Evolutionary conservation across 2,329 filamentous ascomycete species (phyloP).

Genomic region (Fusarium algeriense): DNA sequence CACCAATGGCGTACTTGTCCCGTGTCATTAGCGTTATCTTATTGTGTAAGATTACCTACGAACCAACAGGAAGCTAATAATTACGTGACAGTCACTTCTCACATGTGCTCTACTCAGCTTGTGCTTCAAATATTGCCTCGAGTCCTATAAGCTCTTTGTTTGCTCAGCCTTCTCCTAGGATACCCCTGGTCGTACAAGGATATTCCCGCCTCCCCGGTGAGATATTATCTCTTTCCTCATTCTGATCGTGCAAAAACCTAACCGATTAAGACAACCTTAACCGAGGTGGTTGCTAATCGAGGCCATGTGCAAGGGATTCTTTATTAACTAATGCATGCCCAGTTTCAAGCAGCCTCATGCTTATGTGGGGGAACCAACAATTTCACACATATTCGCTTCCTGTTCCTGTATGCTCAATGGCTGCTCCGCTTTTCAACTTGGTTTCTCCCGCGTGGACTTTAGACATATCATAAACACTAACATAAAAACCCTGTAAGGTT

Average conservation of each 20-base stretch:
- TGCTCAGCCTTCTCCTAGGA: neutral
- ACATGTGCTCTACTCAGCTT: conserved; percentile 9
- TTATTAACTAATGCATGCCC: neutral
- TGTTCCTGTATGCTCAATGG: neutral
- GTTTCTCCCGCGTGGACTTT: neutral
- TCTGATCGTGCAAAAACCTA: neutral
- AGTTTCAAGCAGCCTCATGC: neutral
- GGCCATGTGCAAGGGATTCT: neutral
- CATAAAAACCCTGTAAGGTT: neutral
- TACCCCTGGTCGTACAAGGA: neutral
- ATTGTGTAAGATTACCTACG: neutral
- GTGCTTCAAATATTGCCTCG: neutral
- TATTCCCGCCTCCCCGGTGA: neutral
- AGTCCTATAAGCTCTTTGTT: conserved; percentile 1
- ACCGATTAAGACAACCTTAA: neutral
- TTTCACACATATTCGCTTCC: neutral
- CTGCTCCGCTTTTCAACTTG: neutral
- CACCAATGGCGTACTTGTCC: neutral
- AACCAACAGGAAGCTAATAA: neutral
- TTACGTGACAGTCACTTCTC: conserved; percentile 10
- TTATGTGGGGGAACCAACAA: neutral
- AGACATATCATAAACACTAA: conserved; percentile 13
- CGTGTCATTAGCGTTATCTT: neutral
- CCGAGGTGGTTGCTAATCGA: neutral
- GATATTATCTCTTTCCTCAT: conserved; percentile 19